Evolutionary conservation across 2,329 filamentous ascomycete genomes (phyloP).

Genomic region (Trichoderma harzianum): DNA sequence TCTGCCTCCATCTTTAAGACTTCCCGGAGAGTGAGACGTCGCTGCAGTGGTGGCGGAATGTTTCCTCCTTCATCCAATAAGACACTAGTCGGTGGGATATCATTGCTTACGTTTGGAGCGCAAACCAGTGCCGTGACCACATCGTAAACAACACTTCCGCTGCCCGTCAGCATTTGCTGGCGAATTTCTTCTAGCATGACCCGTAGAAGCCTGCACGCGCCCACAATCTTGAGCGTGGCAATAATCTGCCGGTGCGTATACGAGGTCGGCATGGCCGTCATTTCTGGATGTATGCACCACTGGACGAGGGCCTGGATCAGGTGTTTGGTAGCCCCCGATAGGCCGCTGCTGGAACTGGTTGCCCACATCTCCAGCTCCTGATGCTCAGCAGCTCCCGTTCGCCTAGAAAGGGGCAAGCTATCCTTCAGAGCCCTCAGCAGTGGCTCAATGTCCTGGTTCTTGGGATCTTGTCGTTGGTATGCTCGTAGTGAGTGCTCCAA

Average conservation of each 20-base stretch:
- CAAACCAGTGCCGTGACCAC: conserved; percentile 67
- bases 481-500: conserved; percentile 65
- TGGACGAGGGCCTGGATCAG: conserved; percentile 61
- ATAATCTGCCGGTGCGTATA: conserved; percentile 73
- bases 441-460: conserved; percentile 66
- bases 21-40: conserved; percentile 55
- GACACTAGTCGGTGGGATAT: conserved; percentile 32
- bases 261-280: conserved; percentile 56
- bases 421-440: conserved; percentile 64
- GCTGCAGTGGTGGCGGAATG: conserved; percentile 39
- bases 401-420: conserved; percentile 54
- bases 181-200: conserved; percentile 66
- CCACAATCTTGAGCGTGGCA: conserved; percentile 57
- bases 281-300: conserved; percentile 60
- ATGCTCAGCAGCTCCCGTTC: conserved; percentile 60
- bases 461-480: conserved; percentile 64
- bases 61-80: conserved; percentile 36
- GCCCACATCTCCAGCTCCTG: conserved; percentile 69
- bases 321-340: conserved; percentile 56
- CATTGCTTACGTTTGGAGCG: conserved; percentile 56
- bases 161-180: conserved; percentile 56
- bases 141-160: conserved; percentile 62
- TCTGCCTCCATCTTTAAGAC: conserved; percentile 57
- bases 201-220: conserved; percentile 57
- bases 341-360: conserved; percentile 50